Percentiles rank a stretch among this genome's conserved stretches.
phyloP scores from a whole-genome alignment of 768 basidiomycete species.

The Lentinus brumalis region DNA sequence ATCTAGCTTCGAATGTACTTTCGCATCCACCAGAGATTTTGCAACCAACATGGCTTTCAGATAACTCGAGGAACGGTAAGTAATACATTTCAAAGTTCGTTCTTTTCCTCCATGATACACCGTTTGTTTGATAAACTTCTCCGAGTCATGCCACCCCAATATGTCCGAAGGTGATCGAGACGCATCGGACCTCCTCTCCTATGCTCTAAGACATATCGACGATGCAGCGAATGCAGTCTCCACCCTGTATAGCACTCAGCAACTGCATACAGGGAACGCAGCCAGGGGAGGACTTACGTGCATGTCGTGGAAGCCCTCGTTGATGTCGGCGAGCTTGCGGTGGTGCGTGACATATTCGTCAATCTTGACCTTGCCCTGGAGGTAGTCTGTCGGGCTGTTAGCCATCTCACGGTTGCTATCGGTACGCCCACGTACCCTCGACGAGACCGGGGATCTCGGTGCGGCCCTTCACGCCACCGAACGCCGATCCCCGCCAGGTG shows the following conservation, averaged over 20 bases:
- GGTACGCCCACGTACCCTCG: constrained; percentile 57
- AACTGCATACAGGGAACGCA: background rate
- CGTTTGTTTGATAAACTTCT: background rate
- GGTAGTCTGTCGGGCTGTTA: constrained; percentile 60
- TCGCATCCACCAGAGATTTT: too few relatives aligned
- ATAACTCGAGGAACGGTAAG: background rate
- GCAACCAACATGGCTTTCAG: too few relatives aligned
- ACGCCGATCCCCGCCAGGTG: constrained; percentile 93
- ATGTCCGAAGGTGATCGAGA: background rate
- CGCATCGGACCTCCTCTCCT: too few relatives aligned
- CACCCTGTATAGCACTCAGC: constrained; percentile 46
- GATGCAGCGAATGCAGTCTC: constrained; percentile 93
- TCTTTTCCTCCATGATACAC: background rate
- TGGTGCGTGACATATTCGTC: constrained; percentile 97
- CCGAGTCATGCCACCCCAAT: background rate
- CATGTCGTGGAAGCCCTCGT: constrained; percentile 93
- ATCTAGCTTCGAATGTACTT: too few relatives aligned
- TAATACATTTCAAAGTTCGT: background rate
- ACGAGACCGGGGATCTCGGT: constrained; percentile 95
- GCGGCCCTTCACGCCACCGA: constrained; percentile 97
- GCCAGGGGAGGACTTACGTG: constrained; percentile 62
- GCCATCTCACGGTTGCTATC: background rate
- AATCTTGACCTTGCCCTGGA: constrained; percentile 79
- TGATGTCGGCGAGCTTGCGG: constrained; percentile 72
- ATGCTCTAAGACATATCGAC: constrained; percentile 68